Conservation (phyloP, 345 rosid species). For the Draba incana region DNA sequence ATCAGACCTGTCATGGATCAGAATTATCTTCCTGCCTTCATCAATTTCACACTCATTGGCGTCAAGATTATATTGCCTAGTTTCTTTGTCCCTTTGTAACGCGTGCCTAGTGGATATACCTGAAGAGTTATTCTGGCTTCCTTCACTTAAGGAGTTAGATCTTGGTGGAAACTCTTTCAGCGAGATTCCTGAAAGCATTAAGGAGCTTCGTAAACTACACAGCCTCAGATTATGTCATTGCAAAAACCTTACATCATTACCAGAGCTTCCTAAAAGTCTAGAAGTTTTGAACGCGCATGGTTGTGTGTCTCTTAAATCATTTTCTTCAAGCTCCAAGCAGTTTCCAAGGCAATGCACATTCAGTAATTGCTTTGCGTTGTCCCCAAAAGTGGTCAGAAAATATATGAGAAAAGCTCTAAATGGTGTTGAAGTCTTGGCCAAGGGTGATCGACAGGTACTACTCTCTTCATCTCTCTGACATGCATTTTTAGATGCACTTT, state of each 20-base stretch:
- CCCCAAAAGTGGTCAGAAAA: neutral
- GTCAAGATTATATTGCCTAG: neutral
- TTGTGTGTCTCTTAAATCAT: slow-evolving; percentile 27
- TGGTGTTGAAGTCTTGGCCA: slow-evolving; percentile 2
- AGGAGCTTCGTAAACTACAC: slow-evolving; percentile 25
- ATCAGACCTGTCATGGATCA: neutral
- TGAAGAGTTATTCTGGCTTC: slow-evolving; percentile 9
- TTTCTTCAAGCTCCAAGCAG: neutral
- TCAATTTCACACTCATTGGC: slow-evolving; percentile 20
- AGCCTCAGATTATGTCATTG: slow-evolving; percentile 27
- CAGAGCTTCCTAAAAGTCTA: slow-evolving; percentile 35
- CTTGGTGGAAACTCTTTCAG: slow-evolving; percentile 34
- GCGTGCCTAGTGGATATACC: slow-evolving; percentile 19
- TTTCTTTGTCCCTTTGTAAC: slow-evolving; percentile 20
- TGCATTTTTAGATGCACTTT: neutral
- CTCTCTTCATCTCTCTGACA: neutral
- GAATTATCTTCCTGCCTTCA: neutral
- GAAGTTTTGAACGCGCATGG: slow-evolving; percentile 15
- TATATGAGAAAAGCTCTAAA: neutral
- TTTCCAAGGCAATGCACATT: slow-evolving; percentile 23
- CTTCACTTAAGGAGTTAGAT: slow-evolving; percentile 7
- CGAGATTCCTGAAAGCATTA: slow-evolving; percentile 32
- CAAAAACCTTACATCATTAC: slow-evolving; percentile 25
- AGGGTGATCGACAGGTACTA: neutral
- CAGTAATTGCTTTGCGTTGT: slow-evolving; percentile 35